Percentiles rank a stretch among this genome's conserved stretches.
Conservation (phyloP, 208 protist species). For the Leishmania amazonensis region DNA sequence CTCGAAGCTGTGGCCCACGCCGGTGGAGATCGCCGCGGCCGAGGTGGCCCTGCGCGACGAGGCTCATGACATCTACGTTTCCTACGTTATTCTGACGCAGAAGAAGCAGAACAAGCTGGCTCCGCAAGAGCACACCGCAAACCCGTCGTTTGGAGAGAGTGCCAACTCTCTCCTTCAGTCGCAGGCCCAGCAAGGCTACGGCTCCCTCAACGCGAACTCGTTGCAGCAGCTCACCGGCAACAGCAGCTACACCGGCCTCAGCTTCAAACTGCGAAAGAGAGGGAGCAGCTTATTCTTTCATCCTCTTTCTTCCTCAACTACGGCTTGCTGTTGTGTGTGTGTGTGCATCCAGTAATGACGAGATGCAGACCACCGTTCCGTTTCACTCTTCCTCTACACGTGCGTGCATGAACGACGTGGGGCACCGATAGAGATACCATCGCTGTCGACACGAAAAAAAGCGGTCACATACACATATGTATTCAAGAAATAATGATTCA, state of each 20-base stretch:
- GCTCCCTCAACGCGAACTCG: conserved; percentile 83
- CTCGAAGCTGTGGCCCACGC: conserved; percentile 79
- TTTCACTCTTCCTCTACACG: too few relatives aligned
- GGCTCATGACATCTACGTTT: conserved; percentile 73
- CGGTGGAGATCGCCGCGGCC: conserved; percentile 69
- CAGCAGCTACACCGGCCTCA: conserved; percentile 48
- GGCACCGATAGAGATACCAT: too few relatives aligned
- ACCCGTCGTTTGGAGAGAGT: conserved; percentile 43
- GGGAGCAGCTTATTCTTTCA: too few relatives aligned
- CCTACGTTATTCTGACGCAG: conserved; percentile 74
- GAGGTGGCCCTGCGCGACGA: conserved; percentile 73
- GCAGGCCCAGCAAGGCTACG: conserved; percentile 76
- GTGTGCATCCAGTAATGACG: background rate
- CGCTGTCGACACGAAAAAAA: too few relatives aligned
- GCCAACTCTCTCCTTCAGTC: conserved; percentile 56
- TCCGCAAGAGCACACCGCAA: conserved; percentile 42
- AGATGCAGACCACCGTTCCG: too few relatives aligned
- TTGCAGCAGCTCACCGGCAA: conserved; percentile 63
- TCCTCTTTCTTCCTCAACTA: too few relatives aligned
- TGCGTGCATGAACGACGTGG: too few relatives aligned
- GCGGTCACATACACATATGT: too few relatives aligned
- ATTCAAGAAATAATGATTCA: too few relatives aligned
- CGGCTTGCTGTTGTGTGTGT: background rate
- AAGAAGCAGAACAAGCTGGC: conserved; percentile 63
- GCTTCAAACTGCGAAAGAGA: conserved; percentile 15